These are phyloP conservation scores for Prorocentrum cordatum DNA, from an alignment of 169 alveolate genomes.

Conservation along the genomic window DNA sequence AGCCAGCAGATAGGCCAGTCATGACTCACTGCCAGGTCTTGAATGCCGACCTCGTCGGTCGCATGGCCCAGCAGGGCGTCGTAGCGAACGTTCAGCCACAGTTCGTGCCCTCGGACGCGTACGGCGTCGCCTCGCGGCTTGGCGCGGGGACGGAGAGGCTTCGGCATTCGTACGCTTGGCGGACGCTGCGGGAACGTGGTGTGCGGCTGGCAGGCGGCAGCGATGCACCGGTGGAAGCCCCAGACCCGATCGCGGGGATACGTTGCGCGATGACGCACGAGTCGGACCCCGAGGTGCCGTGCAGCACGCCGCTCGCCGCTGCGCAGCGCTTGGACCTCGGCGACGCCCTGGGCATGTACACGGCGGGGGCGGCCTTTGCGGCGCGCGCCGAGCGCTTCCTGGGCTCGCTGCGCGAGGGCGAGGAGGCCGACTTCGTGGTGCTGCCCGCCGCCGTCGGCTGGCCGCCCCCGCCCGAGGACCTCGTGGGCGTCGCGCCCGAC, in stretches of 20 bases:
- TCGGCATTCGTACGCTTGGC: constrained; percentile 26
- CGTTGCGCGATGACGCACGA: constrained; percentile 37
- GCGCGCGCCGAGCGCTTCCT: constrained; percentile 62
- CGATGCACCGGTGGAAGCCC: constrained; percentile 56
- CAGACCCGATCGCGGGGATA: constrained; percentile 41
- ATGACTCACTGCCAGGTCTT: too few relatives aligned
- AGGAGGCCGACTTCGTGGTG: too few relatives aligned
- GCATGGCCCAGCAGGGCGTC: too few relatives aligned
- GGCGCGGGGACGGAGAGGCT: constrained; percentile 32
- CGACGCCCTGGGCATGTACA: constrained; percentile 33
- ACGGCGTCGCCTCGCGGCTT: constrained; percentile 23
- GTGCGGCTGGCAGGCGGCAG: constrained; percentile 53
- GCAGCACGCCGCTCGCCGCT: not conserved
- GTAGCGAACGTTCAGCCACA: constrained; percentile 53
- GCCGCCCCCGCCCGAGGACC: too few relatives aligned
- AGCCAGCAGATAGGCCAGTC: too few relatives aligned
- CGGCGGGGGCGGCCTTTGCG: constrained; percentile 34
- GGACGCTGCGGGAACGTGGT: constrained; percentile 21
- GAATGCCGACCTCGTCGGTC: too few relatives aligned
- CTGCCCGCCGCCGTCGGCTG: too few relatives aligned
- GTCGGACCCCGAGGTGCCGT: not conserved
- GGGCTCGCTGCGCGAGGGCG: too few relatives aligned
- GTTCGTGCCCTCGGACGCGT: constrained; percentile 30
- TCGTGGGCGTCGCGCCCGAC: too few relatives aligned
- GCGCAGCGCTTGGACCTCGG: constrained; percentile 6